Base-by-base conservation (phyloP, 1,139 yeast species). In the Meyerozyma carpophila region DNA sequence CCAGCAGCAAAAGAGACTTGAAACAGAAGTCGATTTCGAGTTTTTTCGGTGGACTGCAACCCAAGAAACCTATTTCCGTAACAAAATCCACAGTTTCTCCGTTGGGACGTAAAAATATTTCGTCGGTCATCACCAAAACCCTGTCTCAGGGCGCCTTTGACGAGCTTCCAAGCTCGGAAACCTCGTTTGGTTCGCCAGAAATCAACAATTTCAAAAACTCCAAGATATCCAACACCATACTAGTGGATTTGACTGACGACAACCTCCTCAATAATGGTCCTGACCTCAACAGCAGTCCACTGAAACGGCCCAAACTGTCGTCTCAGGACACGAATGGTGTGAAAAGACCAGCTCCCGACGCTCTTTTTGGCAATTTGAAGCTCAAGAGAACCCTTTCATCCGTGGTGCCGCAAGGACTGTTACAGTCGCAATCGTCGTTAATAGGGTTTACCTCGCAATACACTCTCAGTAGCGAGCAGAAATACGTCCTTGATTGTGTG, bases 401-500 rank as follows among this genome's bases (percentile, higher is more conserved):
- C 26, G 37, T 34, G 10, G 26, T 10, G 6, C 26, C 37, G 11
- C 26, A 11, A 25, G n/a, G 26, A n/a, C 26, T 34, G n/a, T 9
- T 5, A 20, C 37, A 3, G 8, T 11, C 13, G 8, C 37, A 34
- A 14, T 20, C 25, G 7, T 31, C 34, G 2, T 13, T 31, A 14
- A 24, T 24, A 13, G 21, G 13, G 6, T 13, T 37, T 13, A 5
- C 37, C 11, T 10, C 26, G 11, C 37, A 18, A 13, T 34, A 20
- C 9, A 25, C 43, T 3, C 55, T 71, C 40, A 67, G 72, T 51
- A 59, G 74, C 20, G 98, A 93, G 58, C 98, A 93, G 62, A 63
- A 69, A 41, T 63, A 70, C 27, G 89, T 93, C 8, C 68, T 88
- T 10, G 72, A 77, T n/a, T 64, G 84, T 39, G 93, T 89, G 5